These are phyloP conservation scores for Aspergillus carlsbadensis DNA, from an alignment of 495 filamentous ascomycete species.

Conservation along the genomic window DNA sequence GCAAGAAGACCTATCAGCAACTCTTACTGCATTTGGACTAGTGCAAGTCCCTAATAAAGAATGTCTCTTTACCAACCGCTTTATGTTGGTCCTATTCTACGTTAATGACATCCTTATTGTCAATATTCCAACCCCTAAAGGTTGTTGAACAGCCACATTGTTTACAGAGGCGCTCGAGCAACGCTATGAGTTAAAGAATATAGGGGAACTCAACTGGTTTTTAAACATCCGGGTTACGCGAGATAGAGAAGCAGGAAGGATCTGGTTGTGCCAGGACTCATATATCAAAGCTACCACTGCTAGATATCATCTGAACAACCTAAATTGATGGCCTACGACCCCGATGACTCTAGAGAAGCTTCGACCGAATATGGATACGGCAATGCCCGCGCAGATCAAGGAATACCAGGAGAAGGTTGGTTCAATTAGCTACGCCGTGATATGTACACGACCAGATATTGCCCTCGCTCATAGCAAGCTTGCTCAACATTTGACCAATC, in stretches of 20 bases:
- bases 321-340: too few species aligned
- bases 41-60: background rate
- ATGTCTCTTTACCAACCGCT: background rate
- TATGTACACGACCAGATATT: too few species aligned
- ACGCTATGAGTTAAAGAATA: background rate
- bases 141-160: background rate
- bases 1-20: background rate
- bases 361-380: too few species aligned
- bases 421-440: too few species aligned
- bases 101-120: conserved; percentile 3
- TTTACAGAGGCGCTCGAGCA: background rate
- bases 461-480: too few species aligned
- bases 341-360: too few species aligned
- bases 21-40: background rate
- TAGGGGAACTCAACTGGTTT: background rate
- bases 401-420: too few species aligned
- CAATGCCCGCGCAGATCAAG: too few species aligned
- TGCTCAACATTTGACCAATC: too few species aligned
- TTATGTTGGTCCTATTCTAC: background rate
- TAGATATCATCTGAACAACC: background rate
- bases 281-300: background rate
- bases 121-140: background rate
- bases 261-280: background rate
- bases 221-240: background rate
- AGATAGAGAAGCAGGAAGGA: background rate